Evolutionary conservation across 805 yeast species (phyloP), one percentile per base, ranked within the genome.

Genomic region (Candida taoyuanica): DNA sequence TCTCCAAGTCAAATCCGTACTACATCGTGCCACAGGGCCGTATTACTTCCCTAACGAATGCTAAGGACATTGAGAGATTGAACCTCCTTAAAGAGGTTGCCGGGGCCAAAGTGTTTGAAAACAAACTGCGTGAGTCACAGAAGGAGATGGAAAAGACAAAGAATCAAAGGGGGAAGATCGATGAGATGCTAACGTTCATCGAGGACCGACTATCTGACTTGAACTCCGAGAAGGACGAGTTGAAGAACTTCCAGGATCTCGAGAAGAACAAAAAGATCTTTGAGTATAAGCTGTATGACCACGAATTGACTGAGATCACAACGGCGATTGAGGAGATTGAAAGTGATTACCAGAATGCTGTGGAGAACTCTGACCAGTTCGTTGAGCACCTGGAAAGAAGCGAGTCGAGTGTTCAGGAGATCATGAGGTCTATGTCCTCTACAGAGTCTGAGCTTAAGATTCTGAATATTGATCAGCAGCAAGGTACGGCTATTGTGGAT

Each of bases 1-100:
- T 93, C 55, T 84, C 95, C 0, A 73, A 84, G 44, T 78, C 87
- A 5, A 89, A 88, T 47, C 96, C 97, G 1, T 91, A 89, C 60
- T 91, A 91, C 58, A 91, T 93, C 49, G 98, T 93, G 5, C 98
- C 98, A 1, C 98, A 93, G 62, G 98, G 98, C 16, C 72, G 85
- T 50, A 86, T 93, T 50, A 83, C 96, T 1, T 72, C 85, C 0
- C 68, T 93, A 42, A 91, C 98, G 0, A 87, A 87, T 55, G 91
- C 96, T 0, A 85, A 85, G 50, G 96, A 88, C 55, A 55, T 74
- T 3, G 96, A 89, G 55, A 74, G 97, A 44, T 67, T 91, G 36
- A 71, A 74, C 25, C 64, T 89, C 28, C 65, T 93, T 49, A 88
- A 91, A 49, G 96, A 88, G 53, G 96, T 91, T 24, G 93, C 96